These are phyloP conservation scores for Taiwanofungus camphoratus DNA, from an alignment of 1,284 basidiomycete species.

Conservation along the genomic window DNA sequence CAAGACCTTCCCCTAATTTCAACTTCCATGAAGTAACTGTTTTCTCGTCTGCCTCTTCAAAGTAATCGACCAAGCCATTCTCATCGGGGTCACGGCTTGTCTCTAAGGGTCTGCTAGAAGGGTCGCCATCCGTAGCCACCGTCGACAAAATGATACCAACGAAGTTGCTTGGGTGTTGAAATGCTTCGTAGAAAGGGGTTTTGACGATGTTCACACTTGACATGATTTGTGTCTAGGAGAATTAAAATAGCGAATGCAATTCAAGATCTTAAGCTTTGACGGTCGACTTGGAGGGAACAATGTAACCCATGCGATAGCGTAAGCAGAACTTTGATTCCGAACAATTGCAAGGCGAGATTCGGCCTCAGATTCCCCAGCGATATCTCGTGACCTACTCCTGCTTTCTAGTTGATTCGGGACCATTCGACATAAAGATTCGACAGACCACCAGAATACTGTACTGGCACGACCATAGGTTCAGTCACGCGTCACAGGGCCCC, in stretches of 20 bases:
- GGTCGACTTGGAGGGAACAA: no score
- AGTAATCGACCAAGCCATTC: conserved; percentile 19
- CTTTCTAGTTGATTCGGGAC: no score
- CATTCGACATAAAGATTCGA: no score
- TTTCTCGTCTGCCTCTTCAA: conserved; percentile 10
- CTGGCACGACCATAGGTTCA: no score
- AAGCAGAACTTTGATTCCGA: no score
- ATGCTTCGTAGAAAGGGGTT: conserved; percentile 14
- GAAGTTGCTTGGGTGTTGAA: conserved; percentile 4
- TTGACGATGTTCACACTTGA: conserved; percentile 5
- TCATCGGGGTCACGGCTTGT: conserved; percentile 6
- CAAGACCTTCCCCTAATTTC: conserved; percentile 21
- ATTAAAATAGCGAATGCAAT: neutral
- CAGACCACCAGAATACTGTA: no score
- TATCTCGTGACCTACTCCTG: no score
- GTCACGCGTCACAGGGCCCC: no score
- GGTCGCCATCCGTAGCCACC: conserved; percentile 13
- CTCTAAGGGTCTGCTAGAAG: conserved; percentile 6
- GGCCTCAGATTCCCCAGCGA: no score
- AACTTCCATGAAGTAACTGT: conserved; percentile 14
- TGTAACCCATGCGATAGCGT: no score
- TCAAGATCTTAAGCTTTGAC: neutral
- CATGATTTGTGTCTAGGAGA: conserved; percentile 3
- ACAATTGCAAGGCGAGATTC: no score
- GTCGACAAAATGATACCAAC: conserved; percentile 10